Percentiles rank a stretch among this genome's conserved stretches.
phyloP scores from a whole-genome alignment of 768 basidiomycete species.

The Lyophyllum atratum region DNA sequence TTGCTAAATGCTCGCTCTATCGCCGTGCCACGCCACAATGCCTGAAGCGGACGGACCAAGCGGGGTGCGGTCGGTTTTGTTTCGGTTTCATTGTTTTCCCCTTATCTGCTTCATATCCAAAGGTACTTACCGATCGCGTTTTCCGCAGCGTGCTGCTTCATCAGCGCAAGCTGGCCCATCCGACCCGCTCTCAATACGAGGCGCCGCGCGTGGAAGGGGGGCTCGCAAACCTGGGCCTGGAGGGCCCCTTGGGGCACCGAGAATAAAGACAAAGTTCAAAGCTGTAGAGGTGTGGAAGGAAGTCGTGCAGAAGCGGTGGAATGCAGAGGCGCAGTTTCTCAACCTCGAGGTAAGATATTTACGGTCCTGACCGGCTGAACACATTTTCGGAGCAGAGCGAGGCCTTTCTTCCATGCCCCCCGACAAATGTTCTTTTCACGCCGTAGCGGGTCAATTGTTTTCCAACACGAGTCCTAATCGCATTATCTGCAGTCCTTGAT shows the following conservation, averaged over 20 bases:
- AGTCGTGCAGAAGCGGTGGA: constrained; percentile 73
- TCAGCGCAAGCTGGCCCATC: constrained; percentile 41
- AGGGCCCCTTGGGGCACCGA: background rate
- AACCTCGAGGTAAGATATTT: constrained; percentile 74
- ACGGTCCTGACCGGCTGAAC: constrained; percentile 20
- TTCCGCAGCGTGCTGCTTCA: constrained; percentile 9
- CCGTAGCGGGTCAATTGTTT: constrained; percentile 19
- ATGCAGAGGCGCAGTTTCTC: constrained; percentile 66
- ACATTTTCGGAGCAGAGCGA: constrained; percentile 21
- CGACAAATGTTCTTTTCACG: constrained; percentile 19
- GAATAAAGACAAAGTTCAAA: constrained; percentile 22
- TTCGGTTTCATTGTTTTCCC: background rate
- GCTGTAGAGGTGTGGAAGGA: constrained; percentile 73
- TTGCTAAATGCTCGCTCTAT: constrained; percentile 30
- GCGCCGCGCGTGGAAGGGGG: constrained; percentile 43
- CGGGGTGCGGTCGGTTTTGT: background rate
- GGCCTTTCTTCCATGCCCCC: constrained; percentile 4
- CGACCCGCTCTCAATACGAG: constrained; percentile 65
- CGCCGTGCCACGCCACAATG: constrained; percentile 17
- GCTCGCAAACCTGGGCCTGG: background rate
- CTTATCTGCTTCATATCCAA: background rate
- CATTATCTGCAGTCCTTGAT: constrained; percentile 61
- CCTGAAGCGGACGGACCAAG: background rate
- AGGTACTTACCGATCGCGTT: background rate
- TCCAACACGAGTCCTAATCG: constrained; percentile 17